Evolutionary conservation across 2,329 filamentous ascomycete species (phyloP).

Genomic region (Fusarium piperis): DNA sequence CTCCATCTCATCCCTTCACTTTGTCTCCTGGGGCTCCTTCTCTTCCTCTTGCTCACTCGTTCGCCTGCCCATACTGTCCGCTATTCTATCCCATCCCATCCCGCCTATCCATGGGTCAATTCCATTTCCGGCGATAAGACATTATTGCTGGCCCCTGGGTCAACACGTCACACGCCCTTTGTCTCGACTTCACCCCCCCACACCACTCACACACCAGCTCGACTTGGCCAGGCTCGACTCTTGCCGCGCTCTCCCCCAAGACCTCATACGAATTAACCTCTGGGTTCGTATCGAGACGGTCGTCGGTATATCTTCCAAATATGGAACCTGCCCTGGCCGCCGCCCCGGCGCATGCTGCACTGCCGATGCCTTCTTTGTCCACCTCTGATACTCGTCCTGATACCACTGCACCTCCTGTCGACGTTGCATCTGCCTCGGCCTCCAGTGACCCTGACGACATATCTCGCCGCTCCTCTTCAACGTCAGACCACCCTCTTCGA

Average conservation of each 20-base stretch:
- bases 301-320: constrained; percentile 36
- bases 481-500: constrained; percentile 28
- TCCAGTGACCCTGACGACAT: constrained; percentile 29
- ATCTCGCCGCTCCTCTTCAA: constrained; percentile 32
- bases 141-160: constrained; percentile 25
- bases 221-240: constrained; percentile 9
- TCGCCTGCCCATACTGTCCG: background rate
- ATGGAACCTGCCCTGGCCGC: constrained; percentile 40
- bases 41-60: constrained; percentile 13
- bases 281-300: constrained; percentile 31
- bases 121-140: constrained; percentile 33
- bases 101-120: constrained; percentile 11
- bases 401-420: constrained; percentile 35
- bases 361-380: constrained; percentile 32
- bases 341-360: constrained; percentile 33
- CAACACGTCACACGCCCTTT: constrained; percentile 22
- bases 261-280: constrained; percentile 22
- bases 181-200: constrained; percentile 26
- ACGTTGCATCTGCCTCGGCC: constrained; percentile 28
- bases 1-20: constrained; percentile 30
- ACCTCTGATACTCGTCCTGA: constrained; percentile 41
- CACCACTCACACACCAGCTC: constrained; percentile 24
- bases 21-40: constrained; percentile 23
- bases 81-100: background rate
- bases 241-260: constrained; percentile 14